Evolutionary conservation across 306 rosid species (phyloP).

Genomic region (Casuarina cunninghamiana): DNA sequence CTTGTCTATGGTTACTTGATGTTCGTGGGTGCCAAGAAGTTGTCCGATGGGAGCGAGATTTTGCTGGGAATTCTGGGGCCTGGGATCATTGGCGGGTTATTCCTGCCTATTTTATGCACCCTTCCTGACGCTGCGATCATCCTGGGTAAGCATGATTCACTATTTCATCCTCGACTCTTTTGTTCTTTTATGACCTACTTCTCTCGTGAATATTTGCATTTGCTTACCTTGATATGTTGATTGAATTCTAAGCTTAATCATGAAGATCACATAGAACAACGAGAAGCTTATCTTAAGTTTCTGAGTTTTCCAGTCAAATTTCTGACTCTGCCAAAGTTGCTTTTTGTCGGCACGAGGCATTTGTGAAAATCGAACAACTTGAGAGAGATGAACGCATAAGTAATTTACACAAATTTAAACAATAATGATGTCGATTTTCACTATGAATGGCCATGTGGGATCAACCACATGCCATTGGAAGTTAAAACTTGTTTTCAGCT

Average conservation of each 20-base stretch:
- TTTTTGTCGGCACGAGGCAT: background rate
- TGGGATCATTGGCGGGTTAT: conserved; percentile 22
- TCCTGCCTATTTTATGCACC: background rate
- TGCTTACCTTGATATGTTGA: background rate
- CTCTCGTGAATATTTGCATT: too few relatives aligned
- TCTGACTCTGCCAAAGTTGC: background rate
- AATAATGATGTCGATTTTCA: too few relatives aligned
- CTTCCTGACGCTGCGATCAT: background rate
- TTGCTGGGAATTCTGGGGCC: background rate
- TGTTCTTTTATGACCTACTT: too few relatives aligned
- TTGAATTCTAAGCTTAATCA: background rate
- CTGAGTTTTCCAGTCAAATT: background rate
- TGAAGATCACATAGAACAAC: background rate
- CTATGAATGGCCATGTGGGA: too few relatives aligned
- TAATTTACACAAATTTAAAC: too few relatives aligned
- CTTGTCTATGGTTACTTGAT: background rate
- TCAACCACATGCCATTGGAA: too few relatives aligned
- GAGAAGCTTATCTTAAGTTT: background rate
- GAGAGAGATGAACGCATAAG: background rate
- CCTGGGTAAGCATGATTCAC: background rate
- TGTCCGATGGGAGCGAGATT: background rate
- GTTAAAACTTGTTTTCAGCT: too few relatives aligned
- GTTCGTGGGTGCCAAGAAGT: background rate
- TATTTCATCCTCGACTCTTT: background rate
- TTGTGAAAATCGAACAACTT: background rate